Percentiles rank a stretch among this genome's conserved stretches.
These are phyloP conservation scores for Passalora sequoiae DNA, from an alignment of 2,329 filamentous ascomycete species.

Conservation along the genomic window DNA sequence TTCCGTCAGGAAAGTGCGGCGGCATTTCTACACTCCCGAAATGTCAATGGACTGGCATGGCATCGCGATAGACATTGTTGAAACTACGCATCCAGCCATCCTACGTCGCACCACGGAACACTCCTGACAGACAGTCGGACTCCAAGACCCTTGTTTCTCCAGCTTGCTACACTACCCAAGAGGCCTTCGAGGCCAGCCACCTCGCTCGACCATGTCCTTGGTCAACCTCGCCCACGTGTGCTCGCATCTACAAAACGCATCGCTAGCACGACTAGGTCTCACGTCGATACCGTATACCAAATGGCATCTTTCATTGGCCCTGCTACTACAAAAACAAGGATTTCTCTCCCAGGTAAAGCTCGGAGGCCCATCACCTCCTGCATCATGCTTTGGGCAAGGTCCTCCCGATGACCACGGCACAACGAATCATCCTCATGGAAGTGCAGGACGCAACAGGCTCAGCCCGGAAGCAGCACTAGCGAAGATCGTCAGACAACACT, in stretches of 20 bases:
- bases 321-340: conserved; percentile 75
- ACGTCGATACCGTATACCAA: conserved; percentile 79
- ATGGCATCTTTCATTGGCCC: conserved; percentile 68
- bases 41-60: too few relatives aligned
- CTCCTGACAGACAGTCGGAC: too few relatives aligned
- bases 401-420: conserved; percentile 28
- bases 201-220: conserved; percentile 57
- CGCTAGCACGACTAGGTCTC: conserved; percentile 72
- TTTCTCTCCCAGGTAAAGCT: conserved; percentile 77
- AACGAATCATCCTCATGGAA: conserved; percentile 26
- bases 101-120: too few relatives aligned
- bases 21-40: not conserved
- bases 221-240: conserved; percentile 72
- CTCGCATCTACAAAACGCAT: conserved; percentile 87
- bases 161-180: not conserved
- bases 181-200: conserved; percentile 12
- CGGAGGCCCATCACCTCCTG: conserved; percentile 57
- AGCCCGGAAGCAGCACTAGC: conserved; percentile 28
- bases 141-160: too few relatives aligned
- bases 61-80: too few relatives aligned
- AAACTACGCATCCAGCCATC: too few relatives aligned
- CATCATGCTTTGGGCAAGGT: conserved; percentile 30
- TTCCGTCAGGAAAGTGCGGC: conserved; percentile 1
- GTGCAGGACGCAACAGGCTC: conserved; percentile 19
- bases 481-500: conserved; percentile 22